Base-by-base conservation (phyloP, 129 eudicot genomes). In the Tagetes erecta region DNA sequence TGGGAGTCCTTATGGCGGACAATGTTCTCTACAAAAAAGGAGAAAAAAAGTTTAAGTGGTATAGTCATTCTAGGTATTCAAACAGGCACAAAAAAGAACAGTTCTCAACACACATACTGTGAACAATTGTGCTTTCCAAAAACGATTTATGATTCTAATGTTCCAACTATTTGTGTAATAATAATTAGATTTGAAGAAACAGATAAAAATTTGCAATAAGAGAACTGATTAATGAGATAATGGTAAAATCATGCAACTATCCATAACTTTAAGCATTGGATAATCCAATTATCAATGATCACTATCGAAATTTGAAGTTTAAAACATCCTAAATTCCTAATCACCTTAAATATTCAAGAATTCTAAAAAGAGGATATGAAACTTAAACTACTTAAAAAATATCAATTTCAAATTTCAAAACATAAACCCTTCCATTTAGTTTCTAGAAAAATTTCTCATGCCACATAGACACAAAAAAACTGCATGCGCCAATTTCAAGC, bases 1-100 rank as follows among this genome's bases (percentile, higher is more conserved):
- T 88, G 3, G 97, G 96, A 49, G 73, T 88, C 68, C 99, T 75
- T 83, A 88, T 86, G 64, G 84, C 73, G 35, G 97, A 88, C 47
- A 94, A 58, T 8, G 89, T 72, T 80, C 96, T 86, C 99, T 94
- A 75, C 31, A 74, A 12, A 63, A 62, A 83, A 7, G 46, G 11
- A 34, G 73, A 7, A 74, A 38, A 63, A 62, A 83, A 14, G 45
- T 3, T 8, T 34, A 39, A 59, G 36, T 41, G 44, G 12, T 27
- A 36, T 75, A 59, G 49, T 46, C 47, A 14, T 27, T 56, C 4
- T 38, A 11, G 9, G 30, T 30, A 38, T 55, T 39, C 4, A 20
- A 40, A 72, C 65, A 37, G 10, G 7, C 66, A 59, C 7, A 10
- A 53, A 45, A 10, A 67, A 31, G 20, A 64, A 5, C 68, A 13